Conservation (phyloP, 495 filamentous ascomycete genomes). For the Astrocystis sublimbata region DNA sequence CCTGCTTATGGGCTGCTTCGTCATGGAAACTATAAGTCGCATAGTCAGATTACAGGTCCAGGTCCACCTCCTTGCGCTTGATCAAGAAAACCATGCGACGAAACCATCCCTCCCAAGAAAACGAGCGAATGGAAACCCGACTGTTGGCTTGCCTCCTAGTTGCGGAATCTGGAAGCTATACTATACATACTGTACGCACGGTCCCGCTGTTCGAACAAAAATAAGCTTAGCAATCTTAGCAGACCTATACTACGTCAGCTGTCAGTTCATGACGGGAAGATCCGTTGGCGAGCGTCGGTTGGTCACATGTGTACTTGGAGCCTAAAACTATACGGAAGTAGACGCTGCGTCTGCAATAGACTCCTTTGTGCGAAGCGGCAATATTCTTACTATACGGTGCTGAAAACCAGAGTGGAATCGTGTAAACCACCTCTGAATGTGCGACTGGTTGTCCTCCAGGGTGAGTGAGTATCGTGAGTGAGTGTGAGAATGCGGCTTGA, state of each 20-base stretch:
- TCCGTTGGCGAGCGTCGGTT: slow-evolving; percentile 4
- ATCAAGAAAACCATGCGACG: slow-evolving; percentile 12
- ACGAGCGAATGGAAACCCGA: neutral
- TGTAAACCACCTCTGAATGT: neutral
- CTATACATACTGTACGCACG: too few relatives aligned
- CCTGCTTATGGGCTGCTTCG: neutral
- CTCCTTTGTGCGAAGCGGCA: neutral
- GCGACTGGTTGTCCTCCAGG: neutral
- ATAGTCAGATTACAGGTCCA: neutral
- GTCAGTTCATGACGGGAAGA: slow-evolving; percentile 17
- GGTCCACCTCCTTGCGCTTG: slow-evolving; percentile 4
- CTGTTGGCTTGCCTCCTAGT: neutral
- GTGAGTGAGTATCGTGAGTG: neutral
- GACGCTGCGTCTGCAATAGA: neutral
- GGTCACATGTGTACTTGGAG: too few relatives aligned
- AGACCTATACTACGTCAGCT: slow-evolving; percentile 15
- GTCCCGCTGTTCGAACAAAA: slow-evolving; percentile 9
- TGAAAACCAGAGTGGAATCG: neutral
- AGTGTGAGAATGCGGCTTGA: neutral
- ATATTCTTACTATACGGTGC: too few relatives aligned
- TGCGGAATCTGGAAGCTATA: neutral
- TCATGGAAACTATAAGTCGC: slow-evolving; percentile 1
- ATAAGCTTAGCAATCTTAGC: slow-evolving; percentile 15
- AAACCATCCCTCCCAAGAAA: slow-evolving; percentile 6
- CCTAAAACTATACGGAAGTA: neutral